These are phyloP conservation scores for Ustilago xerochloae DNA, from an alignment of 1,284 basidiomycete genomes.

Conservation along the genomic window DNA sequence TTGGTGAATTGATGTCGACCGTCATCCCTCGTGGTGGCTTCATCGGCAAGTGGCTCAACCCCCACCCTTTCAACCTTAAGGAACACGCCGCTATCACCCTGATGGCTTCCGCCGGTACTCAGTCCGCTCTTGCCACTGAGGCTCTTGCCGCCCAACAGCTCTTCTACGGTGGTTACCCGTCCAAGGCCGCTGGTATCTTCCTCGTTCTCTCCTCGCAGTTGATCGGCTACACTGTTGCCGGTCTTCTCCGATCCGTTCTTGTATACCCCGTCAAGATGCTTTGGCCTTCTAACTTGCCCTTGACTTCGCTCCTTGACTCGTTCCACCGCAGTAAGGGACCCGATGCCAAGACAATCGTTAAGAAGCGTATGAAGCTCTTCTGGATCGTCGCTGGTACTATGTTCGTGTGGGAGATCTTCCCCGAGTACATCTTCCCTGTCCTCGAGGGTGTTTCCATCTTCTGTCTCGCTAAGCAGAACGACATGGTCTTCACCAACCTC, in stretches of 20 bases:
- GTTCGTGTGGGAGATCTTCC: conserved; percentile 68
- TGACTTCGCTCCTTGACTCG: conserved; percentile 55
- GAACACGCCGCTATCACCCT: conserved; percentile 37
- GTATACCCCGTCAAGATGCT: conserved; percentile 66
- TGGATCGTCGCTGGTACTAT: conserved; percentile 70
- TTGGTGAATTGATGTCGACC: conserved; percentile 26
- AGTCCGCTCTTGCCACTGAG: conserved; percentile 29
- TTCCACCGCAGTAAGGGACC: conserved; percentile 48
- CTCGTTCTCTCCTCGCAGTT: conserved; percentile 76
- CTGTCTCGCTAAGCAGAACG: conserved; percentile 69
- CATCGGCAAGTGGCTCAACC: conserved; percentile 24
- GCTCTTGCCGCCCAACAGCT: conserved; percentile 39
- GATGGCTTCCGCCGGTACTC: conserved; percentile 30
- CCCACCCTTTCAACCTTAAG: conserved; percentile 32
- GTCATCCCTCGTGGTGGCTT: conserved; percentile 16
- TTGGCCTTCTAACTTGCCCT: conserved; percentile 55
- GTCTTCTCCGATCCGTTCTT: conserved; percentile 31
- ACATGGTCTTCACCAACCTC: conserved; percentile 37
- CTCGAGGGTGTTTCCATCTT: conserved; percentile 63
- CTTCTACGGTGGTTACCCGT: conserved; percentile 37
- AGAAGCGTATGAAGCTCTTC: conserved; percentile 74
- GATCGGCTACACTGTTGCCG: conserved; percentile 76
- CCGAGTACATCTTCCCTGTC: conserved; percentile 70
- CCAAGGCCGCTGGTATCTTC: conserved; percentile 69
- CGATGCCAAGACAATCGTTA: conserved; percentile 68